Evolutionary conservation across 106 monocot genomes (phyloP).

Genomic region (Vanilla planifolia): DNA sequence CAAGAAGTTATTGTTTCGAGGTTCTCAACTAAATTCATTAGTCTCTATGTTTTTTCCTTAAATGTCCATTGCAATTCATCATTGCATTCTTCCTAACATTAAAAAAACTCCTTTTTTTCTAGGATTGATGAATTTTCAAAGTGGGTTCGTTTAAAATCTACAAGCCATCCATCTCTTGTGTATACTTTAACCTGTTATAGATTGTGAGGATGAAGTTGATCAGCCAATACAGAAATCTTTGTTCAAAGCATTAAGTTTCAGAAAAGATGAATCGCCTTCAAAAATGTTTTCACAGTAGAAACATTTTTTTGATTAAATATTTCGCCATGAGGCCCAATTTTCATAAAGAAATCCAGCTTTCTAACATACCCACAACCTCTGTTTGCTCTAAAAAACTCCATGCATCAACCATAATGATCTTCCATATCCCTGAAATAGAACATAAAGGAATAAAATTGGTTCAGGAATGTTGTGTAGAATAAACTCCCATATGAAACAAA

Average conservation of each 20-base stretch:
- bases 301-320: constrained; percentile 53
- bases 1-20: no score
- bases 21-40: no score
- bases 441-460: not conserved
- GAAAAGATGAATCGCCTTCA: constrained; percentile 35
- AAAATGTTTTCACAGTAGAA: constrained; percentile 44
- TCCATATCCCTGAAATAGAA: constrained; percentile 60
- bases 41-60: no score
- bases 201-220: not conserved
- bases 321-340: constrained; percentile 28
- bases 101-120: no score
- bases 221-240: not conserved
- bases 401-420: constrained; percentile 78
- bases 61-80: no score
- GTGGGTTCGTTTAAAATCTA: constrained; percentile 20
- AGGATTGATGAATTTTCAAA: no score
- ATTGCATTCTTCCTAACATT: no score
- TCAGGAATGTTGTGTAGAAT: not conserved
- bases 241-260: not conserved
- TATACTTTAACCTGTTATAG: constrained; percentile 52
- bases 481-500: not conserved
- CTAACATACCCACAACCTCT: constrained; percentile 81
- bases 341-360: constrained; percentile 69
- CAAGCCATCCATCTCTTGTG: constrained; percentile 60
- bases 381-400: constrained; percentile 69